Percentiles rank a stretch among this genome's conserved stretches.
Conservation (phyloP, 768 basidiomycete genomes). For the Tubosaeta sp. region DNA sequence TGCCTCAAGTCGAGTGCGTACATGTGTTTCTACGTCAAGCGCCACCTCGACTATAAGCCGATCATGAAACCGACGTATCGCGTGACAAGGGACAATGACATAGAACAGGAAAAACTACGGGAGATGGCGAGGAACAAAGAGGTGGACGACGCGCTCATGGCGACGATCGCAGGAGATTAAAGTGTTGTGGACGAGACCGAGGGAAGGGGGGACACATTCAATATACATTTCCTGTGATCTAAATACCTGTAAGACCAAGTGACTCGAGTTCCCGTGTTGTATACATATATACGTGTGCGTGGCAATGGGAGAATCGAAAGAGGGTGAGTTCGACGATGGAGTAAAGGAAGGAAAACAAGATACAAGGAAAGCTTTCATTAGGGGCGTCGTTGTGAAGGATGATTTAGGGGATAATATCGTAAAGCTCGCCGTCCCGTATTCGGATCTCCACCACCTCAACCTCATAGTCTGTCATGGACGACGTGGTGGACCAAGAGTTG, state of each 20-base stretch:
- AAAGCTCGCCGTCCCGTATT: constrained; percentile 72
- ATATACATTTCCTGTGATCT: not conserved
- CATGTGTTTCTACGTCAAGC: constrained; percentile 95
- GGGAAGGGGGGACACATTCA: not conserved
- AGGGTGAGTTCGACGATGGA: constrained; percentile 6
- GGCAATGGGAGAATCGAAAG: constrained; percentile 1
- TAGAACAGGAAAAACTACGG: constrained; percentile 49
- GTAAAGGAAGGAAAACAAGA: not conserved
- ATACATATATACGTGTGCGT: not conserved
- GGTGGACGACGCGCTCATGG: constrained; percentile 63
- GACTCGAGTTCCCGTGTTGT: not conserved
- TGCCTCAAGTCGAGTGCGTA: constrained; percentile 77
- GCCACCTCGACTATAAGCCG: constrained; percentile 80
- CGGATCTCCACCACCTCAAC: constrained; percentile 87
- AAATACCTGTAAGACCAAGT: not conserved
- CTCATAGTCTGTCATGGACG: constrained; percentile 69
- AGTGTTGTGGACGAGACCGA: not conserved
- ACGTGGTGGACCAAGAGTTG: constrained; percentile 62
- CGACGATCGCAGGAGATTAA: constrained; percentile 32
- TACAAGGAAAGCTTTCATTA: constrained; percentile 5
- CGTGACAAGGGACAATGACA: constrained; percentile 60
- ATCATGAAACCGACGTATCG: constrained; percentile 65
- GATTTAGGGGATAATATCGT: constrained; percentile 63
- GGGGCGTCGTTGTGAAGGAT: not conserved
- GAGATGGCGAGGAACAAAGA: constrained; percentile 53